These are phyloP conservation scores for Zygoascus hellenicus DNA, from an alignment of 1,139 yeast species.

Conservation along the genomic window DNA sequence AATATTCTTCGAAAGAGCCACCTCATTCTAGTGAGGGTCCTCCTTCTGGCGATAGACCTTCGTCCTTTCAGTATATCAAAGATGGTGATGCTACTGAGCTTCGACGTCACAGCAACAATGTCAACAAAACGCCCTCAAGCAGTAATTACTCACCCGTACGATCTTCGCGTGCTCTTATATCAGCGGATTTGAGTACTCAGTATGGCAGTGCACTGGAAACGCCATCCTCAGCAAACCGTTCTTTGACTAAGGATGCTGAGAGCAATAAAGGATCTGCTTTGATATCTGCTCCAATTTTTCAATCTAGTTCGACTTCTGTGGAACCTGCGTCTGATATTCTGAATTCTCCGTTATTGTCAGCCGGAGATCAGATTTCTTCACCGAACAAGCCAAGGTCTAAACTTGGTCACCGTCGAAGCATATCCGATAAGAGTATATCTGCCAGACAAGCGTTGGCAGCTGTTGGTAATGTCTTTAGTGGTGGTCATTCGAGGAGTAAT, in stretches of 20 bases:
- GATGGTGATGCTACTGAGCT: no score
- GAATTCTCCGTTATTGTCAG: background rate
- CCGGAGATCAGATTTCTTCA: background rate
- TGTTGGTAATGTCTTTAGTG: conserved; percentile 3
- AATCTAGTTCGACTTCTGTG: conserved; percentile 4
- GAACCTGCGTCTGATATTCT: background rate
- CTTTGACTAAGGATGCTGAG: background rate
- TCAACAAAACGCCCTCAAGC: background rate
- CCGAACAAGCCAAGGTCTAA: background rate
- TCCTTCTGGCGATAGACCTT: background rate
- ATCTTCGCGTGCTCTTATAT: background rate
- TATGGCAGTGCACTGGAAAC: background rate
- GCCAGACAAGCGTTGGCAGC: conserved; percentile 10
- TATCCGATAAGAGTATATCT: conserved; percentile 13
- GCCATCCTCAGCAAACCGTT: background rate
- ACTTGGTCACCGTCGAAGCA: conserved; percentile 12
- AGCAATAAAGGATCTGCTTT: background rate
- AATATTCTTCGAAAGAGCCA: background rate
- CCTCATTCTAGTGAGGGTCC: background rate
- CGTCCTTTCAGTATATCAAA: no score
- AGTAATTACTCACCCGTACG: conserved; percentile 1
- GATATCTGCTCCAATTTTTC: conserved; percentile 7
- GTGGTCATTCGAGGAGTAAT: conserved; percentile 3
- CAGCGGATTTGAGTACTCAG: background rate
- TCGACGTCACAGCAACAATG: no score